A percentile compares a stretch with the other conserved stretches of the same genome.
These are phyloP conservation scores for Eucalyptus tenuipes DNA, from an alignment of 345 rosid species.

Conservation along the genomic window DNA sequence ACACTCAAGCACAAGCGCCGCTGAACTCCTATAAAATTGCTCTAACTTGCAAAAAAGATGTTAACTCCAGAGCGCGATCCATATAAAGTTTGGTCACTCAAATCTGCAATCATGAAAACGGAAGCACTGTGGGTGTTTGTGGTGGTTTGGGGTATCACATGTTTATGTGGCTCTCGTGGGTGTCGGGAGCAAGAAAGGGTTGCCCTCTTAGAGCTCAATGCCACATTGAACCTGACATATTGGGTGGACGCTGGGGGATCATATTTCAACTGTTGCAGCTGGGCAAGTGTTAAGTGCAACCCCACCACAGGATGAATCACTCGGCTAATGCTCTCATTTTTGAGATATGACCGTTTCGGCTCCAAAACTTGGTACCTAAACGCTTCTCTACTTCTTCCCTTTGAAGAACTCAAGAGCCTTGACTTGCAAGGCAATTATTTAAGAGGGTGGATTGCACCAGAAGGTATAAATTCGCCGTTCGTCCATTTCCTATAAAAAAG, in stretches of 20 bases:
- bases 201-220: background rate
- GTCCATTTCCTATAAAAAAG: too few species aligned
- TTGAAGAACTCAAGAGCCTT: background rate
- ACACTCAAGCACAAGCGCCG: too few species aligned
- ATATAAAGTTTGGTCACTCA: background rate
- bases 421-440: accelerated
- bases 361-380: background rate
- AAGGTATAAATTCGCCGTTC: background rate
- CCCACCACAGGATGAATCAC: background rate
- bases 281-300: accelerated
- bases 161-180: background rate
- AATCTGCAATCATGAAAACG: background rate
- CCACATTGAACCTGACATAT: accelerated
- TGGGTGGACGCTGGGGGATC: accelerated
- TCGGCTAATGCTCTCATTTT: accelerated
- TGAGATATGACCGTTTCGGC: accelerated
- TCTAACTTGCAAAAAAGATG: background rate
- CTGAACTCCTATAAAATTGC: background rate
- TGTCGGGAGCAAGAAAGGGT: background rate
- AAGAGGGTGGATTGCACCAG: background rate
- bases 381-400: background rate
- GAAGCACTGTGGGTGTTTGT: background rate
- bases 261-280: background rate
- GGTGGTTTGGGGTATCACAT: background rate
- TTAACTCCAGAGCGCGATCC: too few species aligned